phyloP scores from a whole-genome alignment of 768 basidiomycete species.

The Chalciporus piperatus region DNA sequence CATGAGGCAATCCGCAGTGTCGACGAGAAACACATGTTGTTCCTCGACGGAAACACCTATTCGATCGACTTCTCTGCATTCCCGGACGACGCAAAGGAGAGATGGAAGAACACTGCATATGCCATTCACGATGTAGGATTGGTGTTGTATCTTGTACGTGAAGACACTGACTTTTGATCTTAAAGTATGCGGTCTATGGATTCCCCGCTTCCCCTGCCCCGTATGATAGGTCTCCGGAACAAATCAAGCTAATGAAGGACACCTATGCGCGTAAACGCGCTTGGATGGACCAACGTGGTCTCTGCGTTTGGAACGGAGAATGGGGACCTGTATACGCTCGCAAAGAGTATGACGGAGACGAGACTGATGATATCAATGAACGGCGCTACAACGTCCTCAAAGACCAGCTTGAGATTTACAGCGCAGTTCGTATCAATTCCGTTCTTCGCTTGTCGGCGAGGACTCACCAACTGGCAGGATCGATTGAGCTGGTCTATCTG shows the following conservation, averaged over 20 bases:
- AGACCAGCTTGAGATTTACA: conserved; percentile 69
- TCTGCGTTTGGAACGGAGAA: conserved; percentile 38
- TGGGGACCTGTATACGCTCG: conserved; percentile 43
- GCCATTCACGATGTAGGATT: conserved; percentile 3
- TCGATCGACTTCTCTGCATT: conserved; percentile 34
- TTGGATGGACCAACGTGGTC: conserved; percentile 34
- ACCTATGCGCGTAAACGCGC: conserved; percentile 36
- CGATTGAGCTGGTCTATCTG: conserved; percentile 77
- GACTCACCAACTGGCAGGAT: conserved; percentile 36
- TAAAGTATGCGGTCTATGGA: conserved; percentile 40
- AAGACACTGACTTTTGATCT: conserved; percentile 23
- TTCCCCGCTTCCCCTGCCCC: conserved; percentile 34
- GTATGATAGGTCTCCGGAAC: conserved; percentile 30
- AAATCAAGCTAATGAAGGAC: conserved; percentile 24
- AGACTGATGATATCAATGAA: conserved; percentile 62
- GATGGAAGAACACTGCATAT: conserved; percentile 37
- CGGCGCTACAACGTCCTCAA: conserved; percentile 59
- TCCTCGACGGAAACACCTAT: conserved; percentile 43
- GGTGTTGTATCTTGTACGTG: not conserved
- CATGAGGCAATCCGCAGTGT: conserved; percentile 40
- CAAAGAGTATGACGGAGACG: conserved; percentile 43
- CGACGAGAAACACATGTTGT: conserved; percentile 43
- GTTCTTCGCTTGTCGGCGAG: not conserved
- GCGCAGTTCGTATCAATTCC: conserved; percentile 38
- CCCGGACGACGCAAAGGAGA: conserved; percentile 22